Evolutionary conservation across 345 rosid genomes (phyloP), one percentile per base, ranked within the genome.

Genomic region (Salix exigua): DNA sequence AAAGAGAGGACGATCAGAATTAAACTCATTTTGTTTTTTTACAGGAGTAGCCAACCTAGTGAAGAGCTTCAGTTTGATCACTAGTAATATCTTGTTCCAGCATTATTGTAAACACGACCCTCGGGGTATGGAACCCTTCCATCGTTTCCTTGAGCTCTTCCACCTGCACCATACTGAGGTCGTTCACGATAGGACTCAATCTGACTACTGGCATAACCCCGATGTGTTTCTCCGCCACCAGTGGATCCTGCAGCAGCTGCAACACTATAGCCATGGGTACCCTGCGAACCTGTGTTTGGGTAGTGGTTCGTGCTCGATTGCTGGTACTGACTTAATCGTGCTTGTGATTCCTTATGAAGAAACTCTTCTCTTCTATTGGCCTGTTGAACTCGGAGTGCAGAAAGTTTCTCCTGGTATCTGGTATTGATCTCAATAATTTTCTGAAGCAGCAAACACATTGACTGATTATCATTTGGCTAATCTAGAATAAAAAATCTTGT

Each of bases 361-460:
- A 74, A 50, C 50, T 77, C 81, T 35, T 82, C 73, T 60, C 73
- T 78, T 48, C 66, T 21, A 67, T 72, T 37, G 58, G 67, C 35
- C 6, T 72, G 82, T 60, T 68, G 77, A 21, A 66, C 70, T 30
- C 62, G 28, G 18, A 73, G n/a, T 38, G 68, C 50, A 19, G 72
- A 68, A 38, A 74, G 58, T 31, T 70, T 79, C 35, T 73, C 83
- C 51, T 76, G 78, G 78, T 75, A 77, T 58, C 66, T 63, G 17
- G 50, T 50, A 28, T 81, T 73, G 77, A 76, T 77, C 75, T 77
- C 74, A 8, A 30, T 71, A 42, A 77, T 77, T 63, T 46, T 77
- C 79, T 77, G 79, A 23, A 62, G 50, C 62, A 70, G 35, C 37
- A 33, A 60, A 44, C 28, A 55, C 23, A 35, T 38, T 31, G 42